These are phyloP conservation scores for Niveomyces coronatus DNA, from an alignment of 2,329 filamentous ascomycete species.

Conservation along the genomic window DNA sequence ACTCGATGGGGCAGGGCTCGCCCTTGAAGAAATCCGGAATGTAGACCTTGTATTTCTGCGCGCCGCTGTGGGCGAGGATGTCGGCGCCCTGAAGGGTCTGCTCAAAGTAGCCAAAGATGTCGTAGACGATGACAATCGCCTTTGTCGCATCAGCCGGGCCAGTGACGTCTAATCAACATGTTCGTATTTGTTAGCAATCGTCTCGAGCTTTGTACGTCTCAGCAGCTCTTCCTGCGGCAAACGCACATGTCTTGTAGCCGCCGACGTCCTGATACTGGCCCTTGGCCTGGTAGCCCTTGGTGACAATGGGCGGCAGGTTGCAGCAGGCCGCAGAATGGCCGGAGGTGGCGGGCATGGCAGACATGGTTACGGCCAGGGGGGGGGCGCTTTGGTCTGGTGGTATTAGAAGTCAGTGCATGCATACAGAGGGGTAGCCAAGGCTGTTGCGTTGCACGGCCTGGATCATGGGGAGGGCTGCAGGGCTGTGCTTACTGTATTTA, in stretches of 20 bases:
- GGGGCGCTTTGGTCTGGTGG: too few species aligned
- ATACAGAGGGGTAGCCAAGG: too few species aligned
- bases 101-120: slow-evolving; percentile 60
- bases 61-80: slow-evolving; percentile 45
- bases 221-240: too few species aligned
- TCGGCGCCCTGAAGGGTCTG: slow-evolving; percentile 64
- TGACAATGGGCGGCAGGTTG: slow-evolving; percentile 47
- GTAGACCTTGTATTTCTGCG: slow-evolving; percentile 69
- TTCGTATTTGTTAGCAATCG: slow-evolving; percentile 10
- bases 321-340: slow-evolving; percentile 49
- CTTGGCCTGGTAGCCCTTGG: slow-evolving; percentile 43
- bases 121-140: slow-evolving; percentile 39
- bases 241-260: slow-evolving; percentile 41
- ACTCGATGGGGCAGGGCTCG: slow-evolving; percentile 46
- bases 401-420: too few species aligned
- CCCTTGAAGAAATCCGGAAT: slow-evolving; percentile 90
- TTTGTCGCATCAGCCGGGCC: slow-evolving; percentile 39
- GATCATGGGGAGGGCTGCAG: too few species aligned
- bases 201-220: background rate
- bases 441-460: too few species aligned
- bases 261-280: slow-evolving; percentile 47
- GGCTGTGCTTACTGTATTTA: too few species aligned
- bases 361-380: slow-evolving; percentile 27
- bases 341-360: slow-evolving; percentile 39
- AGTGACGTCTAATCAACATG: slow-evolving; percentile 33